Percentiles rank a stretch among this genome's conserved stretches.
Evolutionary conservation across 306 rosid genomes (phyloP).

Genomic region (Lathyrus tuberosus): DNA sequence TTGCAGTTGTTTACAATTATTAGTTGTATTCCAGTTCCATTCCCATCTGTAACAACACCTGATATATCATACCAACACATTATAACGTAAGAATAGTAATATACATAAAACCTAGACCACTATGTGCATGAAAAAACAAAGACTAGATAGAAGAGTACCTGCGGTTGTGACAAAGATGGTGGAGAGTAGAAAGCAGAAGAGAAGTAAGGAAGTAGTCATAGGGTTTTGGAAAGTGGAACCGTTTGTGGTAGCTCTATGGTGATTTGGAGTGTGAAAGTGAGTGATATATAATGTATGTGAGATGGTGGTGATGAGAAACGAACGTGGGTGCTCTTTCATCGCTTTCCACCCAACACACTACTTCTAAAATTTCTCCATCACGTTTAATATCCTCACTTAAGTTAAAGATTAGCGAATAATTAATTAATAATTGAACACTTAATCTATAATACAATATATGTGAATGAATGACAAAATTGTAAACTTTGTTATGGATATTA

Average conservation of each 20-base stretch:
- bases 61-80: background rate
- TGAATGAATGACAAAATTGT: too few species aligned
- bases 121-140: background rate
- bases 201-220: conserved; percentile 50
- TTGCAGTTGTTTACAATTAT: conserved; percentile 71
- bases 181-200: conserved; percentile 46
- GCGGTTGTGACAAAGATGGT: conserved; percentile 42
- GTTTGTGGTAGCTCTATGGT: conserved; percentile 1
- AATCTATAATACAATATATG: too few species aligned
- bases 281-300: background rate
- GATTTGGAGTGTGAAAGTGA: background rate
- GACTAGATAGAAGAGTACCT: conserved; percentile 31
- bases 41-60: conserved; percentile 30
- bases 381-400: background rate
- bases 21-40: conserved; percentile 63
- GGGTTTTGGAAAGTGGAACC: conserved; percentile 17
- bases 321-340: conserved; percentile 5
- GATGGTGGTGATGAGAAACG: background rate
- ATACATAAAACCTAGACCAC: too few species aligned
- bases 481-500: too few species aligned
- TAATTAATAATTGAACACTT: too few species aligned
- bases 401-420: too few species aligned
- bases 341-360: conserved; percentile 6
- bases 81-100: background rate
- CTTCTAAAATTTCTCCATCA: conserved; percentile 1